Conservation (phyloP, 495 filamentous ascomycete genomes). For the Neurospora hispaniola region DNA sequence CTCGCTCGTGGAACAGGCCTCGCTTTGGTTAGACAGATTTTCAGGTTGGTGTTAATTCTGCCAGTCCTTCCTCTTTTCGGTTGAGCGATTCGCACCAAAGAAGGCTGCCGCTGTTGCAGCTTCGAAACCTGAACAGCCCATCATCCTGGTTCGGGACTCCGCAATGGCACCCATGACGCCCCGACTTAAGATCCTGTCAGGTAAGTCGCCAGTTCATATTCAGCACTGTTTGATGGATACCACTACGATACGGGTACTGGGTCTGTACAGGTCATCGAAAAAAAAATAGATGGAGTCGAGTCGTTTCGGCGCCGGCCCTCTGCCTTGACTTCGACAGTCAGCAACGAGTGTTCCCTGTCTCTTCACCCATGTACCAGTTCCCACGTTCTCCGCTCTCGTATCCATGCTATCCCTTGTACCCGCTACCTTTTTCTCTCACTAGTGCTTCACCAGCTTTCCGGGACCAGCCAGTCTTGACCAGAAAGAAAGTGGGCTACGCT, state of each 20-base stretch:
- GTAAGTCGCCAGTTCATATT: constrained; percentile 24
- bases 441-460: constrained; percentile 20
- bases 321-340: background rate
- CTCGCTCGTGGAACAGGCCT: background rate
- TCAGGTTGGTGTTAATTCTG: background rate
- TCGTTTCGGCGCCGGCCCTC: background rate
- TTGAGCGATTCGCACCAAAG: constrained; percentile 19
- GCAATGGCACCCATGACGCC: constrained; percentile 42
- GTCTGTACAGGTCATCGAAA: background rate
- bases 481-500: constrained; percentile 16
- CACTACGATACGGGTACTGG: background rate
- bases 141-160: constrained; percentile 33
- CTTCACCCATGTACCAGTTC: constrained; percentile 12
- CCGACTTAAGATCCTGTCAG: constrained; percentile 44
- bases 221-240: constrained; percentile 13
- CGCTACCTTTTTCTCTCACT: constrained; percentile 22
- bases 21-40: background rate
- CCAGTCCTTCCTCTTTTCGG: constrained; percentile 11
- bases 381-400: constrained; percentile 4
- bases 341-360: background rate
- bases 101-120: constrained; percentile 18
- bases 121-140: constrained; percentile 26
- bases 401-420: constrained; percentile 8
- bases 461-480: constrained; percentile 5
- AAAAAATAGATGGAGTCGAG: background rate